Evolutionary conservation across 164 flowering plant genomes (phyloP).

Genomic region (Malania oleifera): DNA sequence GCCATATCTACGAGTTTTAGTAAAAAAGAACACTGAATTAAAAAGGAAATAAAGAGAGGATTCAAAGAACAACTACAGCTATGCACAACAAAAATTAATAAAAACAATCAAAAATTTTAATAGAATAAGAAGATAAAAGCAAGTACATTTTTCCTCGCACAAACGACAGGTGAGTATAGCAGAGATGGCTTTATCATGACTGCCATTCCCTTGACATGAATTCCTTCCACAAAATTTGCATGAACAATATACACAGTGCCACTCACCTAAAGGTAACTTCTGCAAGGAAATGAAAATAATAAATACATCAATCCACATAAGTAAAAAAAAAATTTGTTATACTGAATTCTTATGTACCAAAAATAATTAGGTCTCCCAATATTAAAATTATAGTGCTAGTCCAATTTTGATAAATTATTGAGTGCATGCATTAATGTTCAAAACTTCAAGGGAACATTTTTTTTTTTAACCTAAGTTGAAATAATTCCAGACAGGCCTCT

Average conservation of each 20-base stretch:
- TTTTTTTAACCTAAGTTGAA: too few species aligned
- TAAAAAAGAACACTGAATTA: background rate
- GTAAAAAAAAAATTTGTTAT: background rate
- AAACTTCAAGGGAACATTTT: conserved; percentile 1
- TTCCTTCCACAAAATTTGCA: conserved; percentile 55
- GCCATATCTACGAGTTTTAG: background rate
- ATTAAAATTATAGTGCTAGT: background rate
- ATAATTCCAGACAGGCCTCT: too few species aligned
- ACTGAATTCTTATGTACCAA: background rate
- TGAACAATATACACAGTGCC: conserved; percentile 59
- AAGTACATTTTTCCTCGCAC: conserved; percentile 43
- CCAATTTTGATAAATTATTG: background rate
- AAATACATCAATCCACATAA: background rate
- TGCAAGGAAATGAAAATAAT: conserved; percentile 23
- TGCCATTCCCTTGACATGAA: conserved; percentile 11
- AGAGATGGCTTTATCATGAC: conserved; percentile 10
- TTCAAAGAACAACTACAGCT: background rate
- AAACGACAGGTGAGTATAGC: conserved; percentile 33
- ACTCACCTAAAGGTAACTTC: conserved; percentile 59
- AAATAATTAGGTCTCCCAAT: background rate
- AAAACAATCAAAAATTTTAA: background rate
- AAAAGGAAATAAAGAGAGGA: background rate
- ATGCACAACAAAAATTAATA: background rate
- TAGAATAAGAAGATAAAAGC: background rate
- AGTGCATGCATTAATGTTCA: background rate